phyloP scores from a whole-genome alignment of 441 rosid species.

The Croton laevigatus region DNA sequence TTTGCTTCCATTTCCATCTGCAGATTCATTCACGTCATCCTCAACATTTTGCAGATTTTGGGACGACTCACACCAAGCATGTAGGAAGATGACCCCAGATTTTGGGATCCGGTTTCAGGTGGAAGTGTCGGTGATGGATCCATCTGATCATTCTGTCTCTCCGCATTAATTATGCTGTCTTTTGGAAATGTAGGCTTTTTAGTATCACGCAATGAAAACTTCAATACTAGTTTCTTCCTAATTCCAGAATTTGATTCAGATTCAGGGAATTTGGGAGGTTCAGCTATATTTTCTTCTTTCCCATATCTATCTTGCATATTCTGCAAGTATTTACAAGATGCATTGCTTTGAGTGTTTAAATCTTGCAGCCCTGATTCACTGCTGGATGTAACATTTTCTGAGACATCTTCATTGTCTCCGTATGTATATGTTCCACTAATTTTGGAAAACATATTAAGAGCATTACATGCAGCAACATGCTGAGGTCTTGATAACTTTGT shows the following conservation, averaged over 20 bases:
- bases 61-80: conserved; percentile 30
- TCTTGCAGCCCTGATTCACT: conserved; percentile 61
- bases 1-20: conserved; percentile 40
- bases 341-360: conserved; percentile 50
- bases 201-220: conserved; percentile 42
- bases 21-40: conserved; percentile 31
- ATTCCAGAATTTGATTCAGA: conserved; percentile 42
- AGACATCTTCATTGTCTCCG: conserved; percentile 57
- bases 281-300: conserved; percentile 48
- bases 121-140: conserved; percentile 42
- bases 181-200: conserved; percentile 33
- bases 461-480: conserved; percentile 93
- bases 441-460: conserved; percentile 65
- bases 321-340: conserved; percentile 45
- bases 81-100: conserved; percentile 44
- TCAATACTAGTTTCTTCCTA: conserved; percentile 65
- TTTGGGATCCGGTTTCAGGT: conserved; percentile 33
- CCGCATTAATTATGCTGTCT: conserved; percentile 32
- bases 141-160: conserved; percentile 29
- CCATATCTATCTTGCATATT: conserved; percentile 36
- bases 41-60: conserved; percentile 30
- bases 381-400: conserved; percentile 62
- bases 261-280: conserved; percentile 37
- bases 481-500: conserved; percentile 74
- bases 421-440: conserved; percentile 74